Percentiles rank a stretch among this genome's conserved stretches.
These are phyloP conservation scores for Ceratobasidium papillatum DNA, from an alignment of 1,284 basidiomycete genomes.

Conservation along the genomic window DNA sequence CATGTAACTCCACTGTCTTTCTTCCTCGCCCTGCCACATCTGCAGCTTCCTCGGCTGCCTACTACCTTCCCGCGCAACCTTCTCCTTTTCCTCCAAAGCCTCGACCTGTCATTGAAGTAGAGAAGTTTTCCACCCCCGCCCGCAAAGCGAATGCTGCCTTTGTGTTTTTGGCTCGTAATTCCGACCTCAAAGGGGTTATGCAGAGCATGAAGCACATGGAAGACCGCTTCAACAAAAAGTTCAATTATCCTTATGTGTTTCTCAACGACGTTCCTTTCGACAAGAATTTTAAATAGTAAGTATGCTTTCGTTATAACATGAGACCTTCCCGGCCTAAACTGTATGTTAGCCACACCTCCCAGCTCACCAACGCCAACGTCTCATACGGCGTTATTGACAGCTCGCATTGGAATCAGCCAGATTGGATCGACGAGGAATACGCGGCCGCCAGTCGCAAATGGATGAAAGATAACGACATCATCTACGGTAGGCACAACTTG, in stretches of 20 bases:
- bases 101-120: slow-evolving; percentile 6
- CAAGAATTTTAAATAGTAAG: slow-evolving; percentile 55
- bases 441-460: slow-evolving; percentile 65
- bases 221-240: slow-evolving; percentile 53
- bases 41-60: slow-evolving; percentile 50
- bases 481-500: slow-evolving; percentile 56
- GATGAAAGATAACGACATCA: slow-evolving; percentile 66
- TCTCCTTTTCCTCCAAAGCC: slow-evolving; percentile 7
- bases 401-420: slow-evolving; percentile 69
- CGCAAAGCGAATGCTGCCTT: slow-evolving; percentile 55
- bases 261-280: slow-evolving; percentile 56
- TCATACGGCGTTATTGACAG: slow-evolving; percentile 65
- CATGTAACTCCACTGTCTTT: slow-evolving; percentile 35
- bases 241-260: slow-evolving; percentile 56
- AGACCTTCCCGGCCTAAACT: not conserved
- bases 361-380: slow-evolving; percentile 53
- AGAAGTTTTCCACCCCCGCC: slow-evolving; percentile 41
- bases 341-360: slow-evolving; percentile 16
- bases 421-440: slow-evolving; percentile 73
- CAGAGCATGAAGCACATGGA: slow-evolving; percentile 38
- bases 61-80: slow-evolving; percentile 27
- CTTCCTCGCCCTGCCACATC: slow-evolving; percentile 22
- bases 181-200: slow-evolving; percentile 55
- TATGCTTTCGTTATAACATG: not conserved
- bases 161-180: slow-evolving; percentile 58